A percentile compares a stretch with the other conserved stretches of the same genome.
These are phyloP conservation scores for Plantago rigida DNA, from an alignment of 305 asterid species.

Conservation along the genomic window DNA sequence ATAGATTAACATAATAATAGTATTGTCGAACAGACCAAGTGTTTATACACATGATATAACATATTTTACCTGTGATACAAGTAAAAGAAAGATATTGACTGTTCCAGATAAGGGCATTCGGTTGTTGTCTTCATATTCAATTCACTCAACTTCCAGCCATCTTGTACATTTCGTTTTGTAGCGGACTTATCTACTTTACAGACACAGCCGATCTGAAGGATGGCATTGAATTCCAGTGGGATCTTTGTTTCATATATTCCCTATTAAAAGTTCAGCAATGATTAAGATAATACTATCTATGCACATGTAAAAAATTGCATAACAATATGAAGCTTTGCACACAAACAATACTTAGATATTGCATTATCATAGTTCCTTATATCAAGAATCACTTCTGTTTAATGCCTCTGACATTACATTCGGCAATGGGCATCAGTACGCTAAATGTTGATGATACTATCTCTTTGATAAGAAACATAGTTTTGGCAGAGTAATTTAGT, in stretches of 20 bases:
- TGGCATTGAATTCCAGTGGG: constrained; percentile 64
- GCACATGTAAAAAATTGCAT: constrained; percentile 8
- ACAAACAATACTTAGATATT: constrained; percentile 17
- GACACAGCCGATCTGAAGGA: constrained; percentile 88
- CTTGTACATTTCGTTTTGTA: constrained; percentile 58
- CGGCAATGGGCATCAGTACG: not conserved
- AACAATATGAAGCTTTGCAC: constrained; percentile 8
- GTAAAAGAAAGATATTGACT: constrained; percentile 70
- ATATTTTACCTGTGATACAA: constrained; percentile 74
- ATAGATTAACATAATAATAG: constrained; percentile 1
- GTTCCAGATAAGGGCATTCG: constrained; percentile 85
- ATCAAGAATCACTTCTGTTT: constrained; percentile 12
- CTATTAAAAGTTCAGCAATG: constrained; percentile 37
- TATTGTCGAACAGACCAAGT: constrained; percentile 10
- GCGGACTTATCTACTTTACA: constrained; percentile 88
- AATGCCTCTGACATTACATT: constrained; percentile 3
- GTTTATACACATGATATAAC: constrained; percentile 8
- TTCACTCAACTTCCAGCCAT: constrained; percentile 80
- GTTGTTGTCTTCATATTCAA: constrained; percentile 97
- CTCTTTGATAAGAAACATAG: too few relatives aligned
- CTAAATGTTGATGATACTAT: not conserved
- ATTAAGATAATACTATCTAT: constrained; percentile 19
- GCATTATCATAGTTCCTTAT: constrained; percentile 1
- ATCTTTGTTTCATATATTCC: constrained; percentile 91
- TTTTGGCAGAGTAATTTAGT: too few relatives aligned